Base-by-base conservation (phyloP, 2,329 filamentous ascomycete species). In the Onygenales sp. region DNA sequence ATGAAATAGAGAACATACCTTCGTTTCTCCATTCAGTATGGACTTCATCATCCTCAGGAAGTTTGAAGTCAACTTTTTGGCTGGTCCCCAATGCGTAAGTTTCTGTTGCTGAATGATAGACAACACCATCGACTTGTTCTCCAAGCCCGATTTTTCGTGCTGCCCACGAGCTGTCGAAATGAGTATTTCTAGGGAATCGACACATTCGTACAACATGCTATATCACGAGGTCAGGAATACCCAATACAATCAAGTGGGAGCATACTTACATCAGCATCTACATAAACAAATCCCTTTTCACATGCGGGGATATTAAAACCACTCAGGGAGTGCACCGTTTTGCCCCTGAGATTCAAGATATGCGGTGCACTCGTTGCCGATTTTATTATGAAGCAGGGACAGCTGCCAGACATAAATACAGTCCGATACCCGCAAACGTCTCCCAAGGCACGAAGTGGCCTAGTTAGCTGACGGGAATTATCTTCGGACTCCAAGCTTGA, bases 1-100 rank as follows among this genome's bases (percentile, higher is more conserved):
- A 27, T 44, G 33, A 27, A 35, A 32, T 35, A 43, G 38, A 7
- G 49, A 27, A 31, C 35, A 54, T 56, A 67, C 82, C 77, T 69
- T 94, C 91, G 57, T 81, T 81, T 21, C 84, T 80, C 82, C 90
- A 92, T 58, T 93, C 87, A 38, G 80, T 77, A 58, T 94, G 87
- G 57, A 89, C 83, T 55, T 95, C 85, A 58, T 91, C 91, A 60
- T 95, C 89, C 51, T 87, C 87, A 1, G 89, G 89, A 21, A 96
- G 78, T 67, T 89, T 86, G 65, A 95, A 97, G 2, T 84, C 81
- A 48, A 85, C 82, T 31, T 70, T 65, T 7, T 75, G 74, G 57
- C 83, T 86, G 53, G 87, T 91, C 3, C 83, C 88, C 13, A 92
- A 74, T 2, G 89, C 82, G 64, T 95, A 96, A 0, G 86, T 82